Evolutionary conservation across 805 yeast species (phyloP).

Genomic region (Kregervanrija pseudodelftensis): DNA sequence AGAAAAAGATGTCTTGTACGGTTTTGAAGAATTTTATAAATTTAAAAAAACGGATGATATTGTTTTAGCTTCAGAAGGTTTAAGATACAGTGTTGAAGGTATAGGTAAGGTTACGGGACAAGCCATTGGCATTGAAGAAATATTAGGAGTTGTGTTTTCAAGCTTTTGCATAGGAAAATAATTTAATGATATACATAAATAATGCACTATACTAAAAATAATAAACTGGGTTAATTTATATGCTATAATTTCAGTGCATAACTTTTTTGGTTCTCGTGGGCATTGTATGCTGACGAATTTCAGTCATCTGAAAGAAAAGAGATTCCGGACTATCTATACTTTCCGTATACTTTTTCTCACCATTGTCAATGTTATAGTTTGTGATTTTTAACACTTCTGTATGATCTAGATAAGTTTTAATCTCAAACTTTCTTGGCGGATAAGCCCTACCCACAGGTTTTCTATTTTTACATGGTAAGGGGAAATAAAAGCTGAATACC

Average conservation of each 20-base stretch:
- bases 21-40: conserved; percentile 55
- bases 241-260: too few relatives aligned
- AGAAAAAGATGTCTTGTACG: conserved; percentile 65
- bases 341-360: too few relatives aligned
- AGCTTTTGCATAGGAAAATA: conserved; percentile 91
- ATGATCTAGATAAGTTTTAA: not conserved
- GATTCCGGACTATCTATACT: too few relatives aligned
- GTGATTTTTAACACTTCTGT: too few relatives aligned
- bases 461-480: conserved; percentile 23
- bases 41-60: conserved; percentile 55
- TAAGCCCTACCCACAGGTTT: conserved; percentile 31
- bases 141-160: conserved; percentile 84
- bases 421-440: conserved; percentile 33
- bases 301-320: too few relatives aligned
- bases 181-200: not conserved
- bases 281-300: too few relatives aligned
- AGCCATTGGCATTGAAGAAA: conserved; percentile 81
- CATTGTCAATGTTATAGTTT: too few relatives aligned
- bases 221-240: too few relatives aligned
- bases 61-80: conserved; percentile 72
- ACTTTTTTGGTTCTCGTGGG: too few relatives aligned
- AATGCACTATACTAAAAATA: too few relatives aligned
- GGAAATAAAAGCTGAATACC: conserved; percentile 35
- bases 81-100: conserved; percentile 70
- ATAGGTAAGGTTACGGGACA: conserved; percentile 92